phyloP scores from a whole-genome alignment of 179 eudicot species.

The Spergularia azorica region DNA sequence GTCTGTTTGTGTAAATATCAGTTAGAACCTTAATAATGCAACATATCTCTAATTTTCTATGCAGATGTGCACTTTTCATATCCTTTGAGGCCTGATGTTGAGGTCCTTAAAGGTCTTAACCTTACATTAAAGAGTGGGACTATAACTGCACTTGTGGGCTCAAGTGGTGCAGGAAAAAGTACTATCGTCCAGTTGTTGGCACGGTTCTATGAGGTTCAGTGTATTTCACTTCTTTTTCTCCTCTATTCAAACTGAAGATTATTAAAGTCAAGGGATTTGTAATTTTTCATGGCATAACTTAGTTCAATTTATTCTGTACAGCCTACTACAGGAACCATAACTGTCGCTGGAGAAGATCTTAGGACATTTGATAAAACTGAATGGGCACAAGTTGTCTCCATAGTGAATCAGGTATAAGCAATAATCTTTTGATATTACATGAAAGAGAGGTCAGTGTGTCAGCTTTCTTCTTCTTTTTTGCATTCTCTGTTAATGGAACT shows the following conservation, averaged over 20 bases:
- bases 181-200: constrained; percentile 94
- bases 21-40: constrained; percentile 13
- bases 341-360: constrained; percentile 92
- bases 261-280: constrained; percentile 1
- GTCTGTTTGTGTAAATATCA: not conserved
- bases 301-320: constrained; percentile 36
- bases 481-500: not conserved
- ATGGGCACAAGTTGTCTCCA: constrained; percentile 93
- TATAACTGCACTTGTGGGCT: constrained; percentile 92
- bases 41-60: constrained; percentile 18
- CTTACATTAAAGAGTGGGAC: constrained; percentile 77
- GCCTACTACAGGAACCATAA: constrained; percentile 87
- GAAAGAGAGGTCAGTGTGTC: not conserved
- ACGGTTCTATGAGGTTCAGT: constrained; percentile 88
- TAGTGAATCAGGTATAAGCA: constrained; percentile 79
- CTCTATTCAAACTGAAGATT: not conserved
- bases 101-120: constrained; percentile 71
- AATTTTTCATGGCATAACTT: constrained; percentile 6
- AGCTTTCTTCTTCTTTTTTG: not conserved
- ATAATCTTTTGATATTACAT: not conserved
- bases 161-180: constrained; percentile 99
- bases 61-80: constrained; percentile 93
- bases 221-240: constrained; percentile 5
- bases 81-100: constrained; percentile 93
- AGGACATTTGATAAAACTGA: constrained; percentile 95